phyloP scores from a whole-genome alignment of 768 basidiomycete species.

The Pleurotus sapidus region DNA sequence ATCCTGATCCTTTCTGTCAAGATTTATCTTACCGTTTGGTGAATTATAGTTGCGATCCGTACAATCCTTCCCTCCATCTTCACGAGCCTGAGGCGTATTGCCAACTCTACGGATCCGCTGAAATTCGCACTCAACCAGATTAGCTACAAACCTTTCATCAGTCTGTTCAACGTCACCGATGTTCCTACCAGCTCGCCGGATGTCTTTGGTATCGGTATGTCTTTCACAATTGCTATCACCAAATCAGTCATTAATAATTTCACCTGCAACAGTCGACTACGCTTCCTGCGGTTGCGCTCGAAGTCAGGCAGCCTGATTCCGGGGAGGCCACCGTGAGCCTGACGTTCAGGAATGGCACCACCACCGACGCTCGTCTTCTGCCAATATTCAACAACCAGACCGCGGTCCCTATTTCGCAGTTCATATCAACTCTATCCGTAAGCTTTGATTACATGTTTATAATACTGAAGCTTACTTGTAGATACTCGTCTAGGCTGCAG shows the following conservation, averaged over 20 bases:
- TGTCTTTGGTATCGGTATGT: constrained; percentile 36
- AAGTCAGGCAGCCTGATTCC: constrained; percentile 31
- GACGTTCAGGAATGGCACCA: constrained; percentile 50
- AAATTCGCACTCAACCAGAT: constrained; percentile 45
- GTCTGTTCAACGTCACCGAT: constrained; percentile 56
- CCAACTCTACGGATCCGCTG: constrained; percentile 35
- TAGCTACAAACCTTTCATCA: constrained; percentile 57
- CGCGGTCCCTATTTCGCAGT: constrained; percentile 35
- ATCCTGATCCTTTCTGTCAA: neutral
- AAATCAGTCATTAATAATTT: neutral
- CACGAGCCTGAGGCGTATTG: constrained; percentile 37
- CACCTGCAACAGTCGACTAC: constrained; percentile 29
- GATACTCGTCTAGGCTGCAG: constrained; percentile 24
- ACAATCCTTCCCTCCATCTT: constrained; percentile 46
- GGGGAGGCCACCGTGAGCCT: constrained; percentile 38
- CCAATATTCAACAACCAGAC: constrained; percentile 27
- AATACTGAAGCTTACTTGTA: neutral
- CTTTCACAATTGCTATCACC: neutral
- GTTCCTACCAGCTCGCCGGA: constrained; percentile 33
- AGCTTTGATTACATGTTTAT: constrained; percentile 7
- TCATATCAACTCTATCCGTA: constrained; percentile 35
- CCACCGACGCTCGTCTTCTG: constrained; percentile 29
- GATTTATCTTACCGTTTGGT: neutral
- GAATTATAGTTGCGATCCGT: constrained; percentile 42
- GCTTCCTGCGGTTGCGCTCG: constrained; percentile 40